These are phyloP conservation scores for Polyporus arcularius DNA, from an alignment of 768 basidiomycete species.

Conservation along the genomic window DNA sequence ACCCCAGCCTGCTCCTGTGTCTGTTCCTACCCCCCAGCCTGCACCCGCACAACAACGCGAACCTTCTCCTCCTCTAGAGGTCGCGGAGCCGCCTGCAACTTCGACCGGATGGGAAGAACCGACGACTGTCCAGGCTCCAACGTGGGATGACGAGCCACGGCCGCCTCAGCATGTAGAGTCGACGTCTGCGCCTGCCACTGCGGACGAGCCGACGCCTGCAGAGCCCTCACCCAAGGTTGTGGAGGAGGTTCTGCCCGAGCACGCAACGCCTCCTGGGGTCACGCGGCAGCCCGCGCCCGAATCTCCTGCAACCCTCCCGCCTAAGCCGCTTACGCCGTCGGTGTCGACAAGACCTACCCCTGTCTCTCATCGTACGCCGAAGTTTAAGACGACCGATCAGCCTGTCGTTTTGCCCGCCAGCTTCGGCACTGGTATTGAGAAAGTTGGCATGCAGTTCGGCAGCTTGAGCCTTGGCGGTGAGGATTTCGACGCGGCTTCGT, in stretches of 20 bases:
- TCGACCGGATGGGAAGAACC: slow-evolving; percentile 38
- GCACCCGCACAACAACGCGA: slow-evolving; percentile 30
- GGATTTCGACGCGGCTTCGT: slow-evolving; percentile 53
- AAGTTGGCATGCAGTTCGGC: slow-evolving; percentile 89
- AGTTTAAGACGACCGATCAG: slow-evolving; percentile 74
- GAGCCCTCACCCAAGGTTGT: slow-evolving; percentile 17
- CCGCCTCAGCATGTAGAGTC: slow-evolving; percentile 23
- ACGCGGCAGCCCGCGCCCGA: slow-evolving; percentile 17
- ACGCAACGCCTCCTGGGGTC: slow-evolving; percentile 6
- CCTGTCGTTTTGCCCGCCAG: slow-evolving; percentile 79
- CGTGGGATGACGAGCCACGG: slow-evolving; percentile 40
- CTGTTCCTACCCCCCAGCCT: slow-evolving; percentile 32
- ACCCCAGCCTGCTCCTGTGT: slow-evolving; percentile 23
- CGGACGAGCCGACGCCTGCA: slow-evolving; percentile 14
- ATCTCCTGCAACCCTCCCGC: slow-evolving; percentile 32
- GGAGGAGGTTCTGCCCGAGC: slow-evolving; percentile 60
- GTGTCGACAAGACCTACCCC: slow-evolving; percentile 54
- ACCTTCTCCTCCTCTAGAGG: slow-evolving; percentile 23
- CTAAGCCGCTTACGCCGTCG: slow-evolving; percentile 43
- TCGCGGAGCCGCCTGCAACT: slow-evolving; percentile 9
- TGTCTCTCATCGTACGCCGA: slow-evolving; percentile 55
- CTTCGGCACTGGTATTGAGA: slow-evolving; percentile 66
- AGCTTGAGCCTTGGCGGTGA: slow-evolving; percentile 79
- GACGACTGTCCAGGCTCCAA: slow-evolving; percentile 35
- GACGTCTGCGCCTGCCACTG: slow-evolving; percentile 21